Percentiles rank a stretch among this genome's conserved stretches.
Conservation (phyloP, 352 stramenopile genomes). For the Phytopythium helicoides region DNA sequence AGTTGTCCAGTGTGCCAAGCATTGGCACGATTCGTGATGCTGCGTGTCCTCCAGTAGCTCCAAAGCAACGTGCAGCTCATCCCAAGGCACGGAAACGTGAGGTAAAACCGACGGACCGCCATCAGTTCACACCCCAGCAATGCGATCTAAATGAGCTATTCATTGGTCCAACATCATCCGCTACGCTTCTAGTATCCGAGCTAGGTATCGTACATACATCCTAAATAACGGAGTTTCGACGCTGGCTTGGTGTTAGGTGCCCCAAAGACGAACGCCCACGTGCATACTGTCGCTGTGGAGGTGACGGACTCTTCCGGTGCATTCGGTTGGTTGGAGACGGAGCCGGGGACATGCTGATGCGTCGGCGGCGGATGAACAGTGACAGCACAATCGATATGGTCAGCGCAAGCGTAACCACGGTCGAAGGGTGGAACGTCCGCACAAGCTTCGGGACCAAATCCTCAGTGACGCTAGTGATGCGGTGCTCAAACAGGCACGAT, state of each 20-base stretch:
- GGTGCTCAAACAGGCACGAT: conserved; percentile 72
- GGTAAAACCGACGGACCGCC: conserved; percentile 10
- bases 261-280: neutral
- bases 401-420: conserved; percentile 49
- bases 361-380: conserved; percentile 46
- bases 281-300: conserved; percentile 4
- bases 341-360: conserved; percentile 20
- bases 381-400: conserved; percentile 58
- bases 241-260: conserved; percentile 10
- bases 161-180: conserved; percentile 20
- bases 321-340: conserved; percentile 23
- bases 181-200: neutral
- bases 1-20: neutral
- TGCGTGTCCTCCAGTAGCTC: neutral
- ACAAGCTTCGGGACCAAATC: conserved; percentile 54
- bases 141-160: conserved; percentile 22
- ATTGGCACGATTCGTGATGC: neutral
- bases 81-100: conserved; percentile 4
- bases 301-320: conserved; percentile 24
- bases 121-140: conserved; percentile 10
- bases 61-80: neutral
- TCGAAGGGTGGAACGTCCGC: conserved; percentile 49
- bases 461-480: conserved; percentile 69
- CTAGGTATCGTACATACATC: conserved; percentile 6
- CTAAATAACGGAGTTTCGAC: conserved; percentile 56